Evolutionary conservation across 2,329 filamentous ascomycete species (phyloP).

Genomic region (Tolypocladium ophioglossoides): DNA sequence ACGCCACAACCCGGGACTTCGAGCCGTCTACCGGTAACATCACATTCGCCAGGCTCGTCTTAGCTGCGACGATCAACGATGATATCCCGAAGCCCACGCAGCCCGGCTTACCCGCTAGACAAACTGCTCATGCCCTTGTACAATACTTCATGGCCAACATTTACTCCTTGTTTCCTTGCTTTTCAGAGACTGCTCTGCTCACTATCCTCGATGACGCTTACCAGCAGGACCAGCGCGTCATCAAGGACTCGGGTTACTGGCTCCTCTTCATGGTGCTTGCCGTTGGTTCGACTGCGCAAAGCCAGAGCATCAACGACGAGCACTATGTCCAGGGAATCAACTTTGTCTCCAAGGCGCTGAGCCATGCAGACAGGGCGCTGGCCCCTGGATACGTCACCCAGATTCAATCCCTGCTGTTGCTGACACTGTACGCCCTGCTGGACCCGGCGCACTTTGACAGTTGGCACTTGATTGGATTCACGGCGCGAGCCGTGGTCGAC

Average conservation of each 20-base stretch:
- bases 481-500: conserved; percentile 78
- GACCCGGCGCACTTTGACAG: conserved; percentile 88
- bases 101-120: conserved; percentile 57
- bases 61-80: conserved; percentile 73
- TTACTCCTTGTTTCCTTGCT: conserved; percentile 70
- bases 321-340: conserved; percentile 47
- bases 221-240: conserved; percentile 51
- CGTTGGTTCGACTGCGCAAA: conserved; percentile 66
- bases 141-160: conserved; percentile 81
- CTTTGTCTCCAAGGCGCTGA: conserved; percentile 54
- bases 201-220: conserved; percentile 76
- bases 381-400: conserved; percentile 76
- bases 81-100: conserved; percentile 52
- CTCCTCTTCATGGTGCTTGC: conserved; percentile 83
- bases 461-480: conserved; percentile 89
- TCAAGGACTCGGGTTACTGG: conserved; percentile 68
- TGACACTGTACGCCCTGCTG: conserved; percentile 82
- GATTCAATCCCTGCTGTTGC: conserved; percentile 75
- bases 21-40: conserved; percentile 80
- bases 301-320: conserved; percentile 54
- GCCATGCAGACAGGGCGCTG: conserved; percentile 71
- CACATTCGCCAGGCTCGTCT: conserved; percentile 81
- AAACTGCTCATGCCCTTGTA: conserved; percentile 57
- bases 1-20: conserved; percentile 89
- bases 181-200: conserved; percentile 69